Percentiles rank a stretch among this genome's conserved stretches.
Conservation (phyloP, 2,329 filamentous ascomycete genomes). For the Venturiaceae sp. region DNA sequence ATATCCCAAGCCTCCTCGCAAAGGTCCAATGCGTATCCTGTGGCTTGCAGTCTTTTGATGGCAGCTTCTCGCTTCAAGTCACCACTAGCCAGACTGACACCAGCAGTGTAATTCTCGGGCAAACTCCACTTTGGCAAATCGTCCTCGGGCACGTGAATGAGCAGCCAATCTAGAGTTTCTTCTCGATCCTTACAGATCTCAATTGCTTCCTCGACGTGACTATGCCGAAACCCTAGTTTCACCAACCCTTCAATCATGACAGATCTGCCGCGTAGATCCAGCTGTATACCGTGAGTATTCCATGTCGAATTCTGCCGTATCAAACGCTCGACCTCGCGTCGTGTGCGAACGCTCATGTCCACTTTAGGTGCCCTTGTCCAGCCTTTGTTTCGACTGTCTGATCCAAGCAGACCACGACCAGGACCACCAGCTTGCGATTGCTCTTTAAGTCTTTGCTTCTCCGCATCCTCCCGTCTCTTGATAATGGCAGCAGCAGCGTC, state of each 20-base stretch:
- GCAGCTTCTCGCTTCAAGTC: constrained; percentile 74
- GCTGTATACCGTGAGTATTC: constrained; percentile 69
- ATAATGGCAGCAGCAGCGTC: constrained; percentile 65
- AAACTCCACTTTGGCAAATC: constrained; percentile 89
- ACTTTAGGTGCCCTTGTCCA: constrained; percentile 85
- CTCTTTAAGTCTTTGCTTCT: constrained; percentile 42
- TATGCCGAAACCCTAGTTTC: constrained; percentile 76
- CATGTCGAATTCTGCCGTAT: constrained; percentile 71
- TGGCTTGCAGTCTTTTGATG: constrained; percentile 69
- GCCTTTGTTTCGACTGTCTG: constrained; percentile 43
- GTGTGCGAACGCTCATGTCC: constrained; percentile 78
- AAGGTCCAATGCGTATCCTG: constrained; percentile 78
- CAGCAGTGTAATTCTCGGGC: constrained; percentile 84
- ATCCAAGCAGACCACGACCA: constrained; percentile 23
- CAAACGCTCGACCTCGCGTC: constrained; percentile 68
- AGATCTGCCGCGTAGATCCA: constrained; percentile 48
- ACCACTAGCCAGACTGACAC: constrained; percentile 74
- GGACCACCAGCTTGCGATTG: constrained; percentile 21
- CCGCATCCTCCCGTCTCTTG: constrained; percentile 67
- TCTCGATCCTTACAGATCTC: constrained; percentile 83
- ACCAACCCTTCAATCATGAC: constrained; percentile 63
- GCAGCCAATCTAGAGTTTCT: constrained; percentile 88
- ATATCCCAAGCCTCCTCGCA: constrained; percentile 69
- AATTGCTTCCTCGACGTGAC: constrained; percentile 81
- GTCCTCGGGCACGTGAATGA: constrained; percentile 95